Evolutionary conservation across 169 alveolate genomes (phyloP).

Genomic region (Fabrea salina): DNA sequence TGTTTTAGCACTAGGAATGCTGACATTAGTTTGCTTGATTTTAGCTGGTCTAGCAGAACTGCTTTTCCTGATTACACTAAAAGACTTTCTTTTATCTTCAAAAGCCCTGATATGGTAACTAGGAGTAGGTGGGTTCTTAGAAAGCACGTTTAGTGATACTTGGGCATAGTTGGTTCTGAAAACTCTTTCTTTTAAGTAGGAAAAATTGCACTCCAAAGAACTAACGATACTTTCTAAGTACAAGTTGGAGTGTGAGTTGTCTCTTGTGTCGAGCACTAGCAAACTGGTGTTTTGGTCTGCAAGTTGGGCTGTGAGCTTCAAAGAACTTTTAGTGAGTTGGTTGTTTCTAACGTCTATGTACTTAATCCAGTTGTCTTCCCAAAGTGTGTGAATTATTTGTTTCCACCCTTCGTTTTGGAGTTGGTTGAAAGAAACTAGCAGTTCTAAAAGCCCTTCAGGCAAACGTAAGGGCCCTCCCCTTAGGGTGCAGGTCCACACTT

Average conservation of each 20-base stretch:
- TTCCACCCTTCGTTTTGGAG: constrained; percentile 14
- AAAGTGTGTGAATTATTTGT: background rate
- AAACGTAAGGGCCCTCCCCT: background rate
- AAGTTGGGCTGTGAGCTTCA: background rate
- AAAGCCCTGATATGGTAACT: no score
- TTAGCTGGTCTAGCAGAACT: no score
- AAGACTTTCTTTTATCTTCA: no score
- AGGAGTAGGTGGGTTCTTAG: no score
- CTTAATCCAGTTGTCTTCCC: background rate
- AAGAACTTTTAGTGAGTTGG: background rate
- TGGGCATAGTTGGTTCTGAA: no score
- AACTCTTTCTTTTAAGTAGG: no score
- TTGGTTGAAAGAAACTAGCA: background rate
- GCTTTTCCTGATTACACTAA: no score
- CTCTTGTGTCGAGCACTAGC: constrained; percentile 12
- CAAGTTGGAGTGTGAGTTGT: background rate
- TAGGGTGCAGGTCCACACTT: background rate
- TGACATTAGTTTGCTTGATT: no score
- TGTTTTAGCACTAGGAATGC: no score
- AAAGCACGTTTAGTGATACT: no score
- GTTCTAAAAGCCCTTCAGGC: background rate
- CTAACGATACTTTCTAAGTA: background rate
- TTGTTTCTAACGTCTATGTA: background rate
- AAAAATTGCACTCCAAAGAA: no score
- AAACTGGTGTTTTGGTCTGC: background rate